These are phyloP conservation scores for Cichorium intybus DNA, from an alignment of 140 eudicot genomes.

Conservation along the genomic window DNA sequence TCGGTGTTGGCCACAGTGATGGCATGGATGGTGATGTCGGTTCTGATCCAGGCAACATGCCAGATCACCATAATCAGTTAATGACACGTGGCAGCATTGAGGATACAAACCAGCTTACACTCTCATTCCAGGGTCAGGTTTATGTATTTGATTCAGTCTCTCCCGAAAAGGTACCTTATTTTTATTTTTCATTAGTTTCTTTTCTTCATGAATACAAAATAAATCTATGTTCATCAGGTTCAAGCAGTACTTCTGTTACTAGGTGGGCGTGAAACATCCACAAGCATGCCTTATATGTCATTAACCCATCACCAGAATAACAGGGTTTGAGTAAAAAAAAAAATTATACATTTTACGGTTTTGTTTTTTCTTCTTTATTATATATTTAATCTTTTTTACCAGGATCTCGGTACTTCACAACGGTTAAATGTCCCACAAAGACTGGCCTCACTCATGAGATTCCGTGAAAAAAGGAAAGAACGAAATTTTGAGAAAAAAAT, in stretches of 20 bases:
- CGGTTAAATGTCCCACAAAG: conserved; percentile 48
- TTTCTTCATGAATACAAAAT: neutral
- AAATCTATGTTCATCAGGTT: conserved; percentile 32
- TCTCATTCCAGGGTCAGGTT: conserved; percentile 66
- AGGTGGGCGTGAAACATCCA: conserved; percentile 52
- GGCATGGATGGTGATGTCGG: conserved; percentile 41
- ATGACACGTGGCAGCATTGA: conserved; percentile 20
- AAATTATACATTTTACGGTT: neutral
- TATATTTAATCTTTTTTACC: neutral
- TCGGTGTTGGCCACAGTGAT: conserved; percentile 23
- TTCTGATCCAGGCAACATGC: conserved; percentile 35
- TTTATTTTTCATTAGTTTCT: too few species aligned
- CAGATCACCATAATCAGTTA: conserved; percentile 34
- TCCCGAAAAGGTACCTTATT: conserved; percentile 52
- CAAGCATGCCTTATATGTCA: conserved; percentile 40
- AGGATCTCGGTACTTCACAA: conserved; percentile 45
- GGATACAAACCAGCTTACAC: conserved; percentile 53
- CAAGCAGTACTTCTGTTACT: conserved; percentile 61
- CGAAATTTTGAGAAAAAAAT: conserved; percentile 65
- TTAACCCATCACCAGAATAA: conserved; percentile 20
- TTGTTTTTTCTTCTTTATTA: neutral
- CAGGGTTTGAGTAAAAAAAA: conserved; percentile 37
- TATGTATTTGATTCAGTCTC: conserved; percentile 61
- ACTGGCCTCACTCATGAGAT: conserved; percentile 53
- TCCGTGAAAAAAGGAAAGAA: conserved; percentile 58